phyloP scores from a whole-genome alignment of 2,329 filamentous ascomycete species.

The Talaromyces marneffei region DNA sequence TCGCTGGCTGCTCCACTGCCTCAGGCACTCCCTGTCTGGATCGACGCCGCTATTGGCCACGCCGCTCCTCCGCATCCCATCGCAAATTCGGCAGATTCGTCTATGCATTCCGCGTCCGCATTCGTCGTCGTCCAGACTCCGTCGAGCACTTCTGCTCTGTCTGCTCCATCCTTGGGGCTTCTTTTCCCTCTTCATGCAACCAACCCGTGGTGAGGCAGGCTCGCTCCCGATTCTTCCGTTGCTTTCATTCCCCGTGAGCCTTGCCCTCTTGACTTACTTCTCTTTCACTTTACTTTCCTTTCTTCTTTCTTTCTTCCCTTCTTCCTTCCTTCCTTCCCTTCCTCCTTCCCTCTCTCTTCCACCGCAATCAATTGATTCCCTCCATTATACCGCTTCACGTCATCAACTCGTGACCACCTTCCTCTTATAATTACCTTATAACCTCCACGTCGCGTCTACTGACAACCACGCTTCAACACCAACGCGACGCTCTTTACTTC shows the following conservation, averaged over 20 bases:
- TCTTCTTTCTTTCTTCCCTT: constrained; percentile 10
- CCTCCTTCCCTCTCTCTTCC: constrained; percentile 8
- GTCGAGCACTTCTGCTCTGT: no score
- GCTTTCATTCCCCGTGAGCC: constrained; percentile 5
- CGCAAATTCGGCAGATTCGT: not conserved
- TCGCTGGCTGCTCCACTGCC: constrained; percentile 10
- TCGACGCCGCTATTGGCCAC: constrained; percentile 4
- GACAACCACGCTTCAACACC: not conserved
- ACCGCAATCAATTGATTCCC: not conserved
- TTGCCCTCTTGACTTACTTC: not conserved
- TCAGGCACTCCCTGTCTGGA: constrained; percentile 10
- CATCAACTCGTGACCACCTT: not conserved
- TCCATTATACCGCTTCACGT: not conserved
- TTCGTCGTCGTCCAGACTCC: not conserved
- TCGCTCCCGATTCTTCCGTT: not conserved
- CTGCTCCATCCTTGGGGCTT: not conserved
- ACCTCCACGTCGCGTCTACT: constrained; percentile 14
- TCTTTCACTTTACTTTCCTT: constrained; percentile 1
- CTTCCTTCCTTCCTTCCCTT: constrained; percentile 15
- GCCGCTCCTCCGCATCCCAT: constrained; percentile 10
- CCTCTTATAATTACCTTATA: constrained; percentile 17
- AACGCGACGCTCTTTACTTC: not conserved
- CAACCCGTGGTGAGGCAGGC: constrained; percentile 1
- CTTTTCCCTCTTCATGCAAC: not conserved
- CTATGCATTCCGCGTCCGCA: constrained; percentile 11